Conservation (phyloP, 108 stramenopile genomes). For the Cyclostephanos tholiformis region DNA sequence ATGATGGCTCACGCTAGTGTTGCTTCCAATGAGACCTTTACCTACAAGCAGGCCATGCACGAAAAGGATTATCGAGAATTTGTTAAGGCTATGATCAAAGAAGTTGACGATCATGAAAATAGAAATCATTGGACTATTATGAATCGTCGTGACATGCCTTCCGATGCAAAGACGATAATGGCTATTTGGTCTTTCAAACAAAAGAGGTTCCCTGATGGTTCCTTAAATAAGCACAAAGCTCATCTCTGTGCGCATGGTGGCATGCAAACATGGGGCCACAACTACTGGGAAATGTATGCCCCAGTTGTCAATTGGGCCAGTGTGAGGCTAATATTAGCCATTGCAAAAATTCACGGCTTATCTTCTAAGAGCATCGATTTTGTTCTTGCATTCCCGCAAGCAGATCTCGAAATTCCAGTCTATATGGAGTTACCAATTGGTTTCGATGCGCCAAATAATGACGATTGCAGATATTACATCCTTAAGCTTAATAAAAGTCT, state of each 20-base stretch:
- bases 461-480: background rate
- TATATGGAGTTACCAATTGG: slow-evolving; percentile 39
- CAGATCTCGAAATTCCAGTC: slow-evolving; percentile 22
- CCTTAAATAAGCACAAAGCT: too few relatives aligned
- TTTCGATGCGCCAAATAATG: background rate
- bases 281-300: too few relatives aligned
- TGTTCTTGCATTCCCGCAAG: too few relatives aligned
- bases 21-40: background rate
- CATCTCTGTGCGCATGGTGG: too few relatives aligned
- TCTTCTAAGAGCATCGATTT: too few relatives aligned
- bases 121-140: slow-evolving; percentile 19
- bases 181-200: slow-evolving; percentile 17
- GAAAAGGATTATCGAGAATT: slow-evolving; percentile 9
- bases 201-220: slow-evolving; percentile 20
- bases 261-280: too few relatives aligned
- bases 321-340: too few relatives aligned
- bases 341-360: too few relatives aligned
- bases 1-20: background rate
- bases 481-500: slow-evolving; percentile 15
- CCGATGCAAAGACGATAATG: slow-evolving; percentile 8
- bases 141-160: slow-evolving; percentile 5
- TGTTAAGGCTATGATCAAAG: slow-evolving; percentile 16
- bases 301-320: slow-evolving; percentile 41
- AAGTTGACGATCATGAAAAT: slow-evolving; percentile 4
- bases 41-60: too few relatives aligned